Percentiles rank a stretch among this genome's conserved stretches.
phyloP scores from a whole-genome alignment of 2,329 filamentous ascomycete species.

The Pseudogymnoascus sp. region DNA sequence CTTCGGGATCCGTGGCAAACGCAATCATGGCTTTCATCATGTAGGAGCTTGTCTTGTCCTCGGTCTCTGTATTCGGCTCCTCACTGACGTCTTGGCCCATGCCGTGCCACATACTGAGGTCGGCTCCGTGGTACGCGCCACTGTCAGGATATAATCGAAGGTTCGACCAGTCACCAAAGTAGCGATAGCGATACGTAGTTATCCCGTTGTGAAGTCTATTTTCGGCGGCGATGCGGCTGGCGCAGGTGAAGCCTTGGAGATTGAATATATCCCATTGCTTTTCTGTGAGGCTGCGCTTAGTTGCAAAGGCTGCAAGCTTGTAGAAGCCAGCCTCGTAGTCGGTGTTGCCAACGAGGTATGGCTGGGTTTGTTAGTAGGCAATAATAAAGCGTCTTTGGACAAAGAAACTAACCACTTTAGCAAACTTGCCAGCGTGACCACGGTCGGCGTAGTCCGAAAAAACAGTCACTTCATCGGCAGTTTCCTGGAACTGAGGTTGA shows the following conservation, averaged over 20 bases:
- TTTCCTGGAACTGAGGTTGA: slow-evolving; percentile 15
- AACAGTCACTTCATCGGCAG: slow-evolving; percentile 25
- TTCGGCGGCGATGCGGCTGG: slow-evolving; percentile 19
- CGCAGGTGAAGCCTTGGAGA: slow-evolving; percentile 29
- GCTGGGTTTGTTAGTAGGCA: neutral
- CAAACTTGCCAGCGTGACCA: slow-evolving; percentile 18
- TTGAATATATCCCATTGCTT: slow-evolving; percentile 27
- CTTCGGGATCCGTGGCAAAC: slow-evolving; percentile 29
- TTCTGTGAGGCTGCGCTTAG: slow-evolving; percentile 19
- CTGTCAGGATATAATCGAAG: slow-evolving; percentile 21
- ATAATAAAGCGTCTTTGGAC: neutral
- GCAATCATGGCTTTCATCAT: slow-evolving; percentile 27
- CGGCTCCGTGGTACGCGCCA: slow-evolving; percentile 28
- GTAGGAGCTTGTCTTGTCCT: slow-evolving; percentile 17
- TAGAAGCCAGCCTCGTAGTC: slow-evolving; percentile 31
- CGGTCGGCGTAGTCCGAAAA: slow-evolving; percentile 25
- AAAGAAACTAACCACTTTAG: slow-evolving; percentile 20
- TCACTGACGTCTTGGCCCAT: slow-evolving; percentile 25
- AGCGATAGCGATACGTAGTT: slow-evolving; percentile 30
- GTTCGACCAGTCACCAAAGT: slow-evolving; percentile 27
- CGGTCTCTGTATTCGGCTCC: slow-evolving; percentile 8
- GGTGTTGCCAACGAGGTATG: slow-evolving; percentile 27
- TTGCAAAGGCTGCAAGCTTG: slow-evolving; percentile 20
- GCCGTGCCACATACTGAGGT: slow-evolving; percentile 27
- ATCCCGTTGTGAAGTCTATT: slow-evolving; percentile 16